A percentile compares a stretch with the other conserved stretches of the same genome.
Conservation (phyloP, 1,139 yeast species). For the Nakaseomyces sp. region DNA sequence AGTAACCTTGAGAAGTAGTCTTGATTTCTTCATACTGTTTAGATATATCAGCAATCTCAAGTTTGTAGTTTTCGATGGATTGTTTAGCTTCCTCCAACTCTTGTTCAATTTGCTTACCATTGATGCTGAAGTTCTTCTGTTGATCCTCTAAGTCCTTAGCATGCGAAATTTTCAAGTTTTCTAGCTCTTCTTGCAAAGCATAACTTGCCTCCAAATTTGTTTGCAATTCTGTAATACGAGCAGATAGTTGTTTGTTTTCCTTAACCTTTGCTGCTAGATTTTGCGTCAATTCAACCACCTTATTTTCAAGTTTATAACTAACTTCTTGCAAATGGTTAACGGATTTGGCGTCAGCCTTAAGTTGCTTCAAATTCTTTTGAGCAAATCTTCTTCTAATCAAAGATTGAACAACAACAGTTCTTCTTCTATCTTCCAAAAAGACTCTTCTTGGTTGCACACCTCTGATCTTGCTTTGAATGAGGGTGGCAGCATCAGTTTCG, state of each 20-base stretch:
- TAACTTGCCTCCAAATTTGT: slow-evolving; percentile 49
- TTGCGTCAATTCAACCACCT: slow-evolving; percentile 90
- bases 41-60: slow-evolving; percentile 54
- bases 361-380: slow-evolving; percentile 47
- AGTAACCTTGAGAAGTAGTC: slow-evolving; percentile 52
- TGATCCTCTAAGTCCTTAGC: slow-evolving; percentile 40
- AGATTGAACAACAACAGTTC: slow-evolving; percentile 68
- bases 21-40: slow-evolving; percentile 57
- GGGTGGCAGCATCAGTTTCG: slow-evolving; percentile 53
- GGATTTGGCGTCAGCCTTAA: slow-evolving; percentile 81
- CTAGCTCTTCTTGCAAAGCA: slow-evolving; percentile 47
- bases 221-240: slow-evolving; percentile 53
- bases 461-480: slow-evolving; percentile 48
- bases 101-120: slow-evolving; percentile 45
- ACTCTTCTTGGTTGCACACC: slow-evolving; percentile 26
- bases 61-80: slow-evolving; percentile 54
- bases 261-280: slow-evolving; percentile 65
- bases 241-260: slow-evolving; percentile 66
- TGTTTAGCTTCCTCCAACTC: slow-evolving; percentile 50
- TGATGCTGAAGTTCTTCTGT: slow-evolving; percentile 42
- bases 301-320: slow-evolving; percentile 85
- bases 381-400: slow-evolving; percentile 73
- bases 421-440: slow-evolving; percentile 30
- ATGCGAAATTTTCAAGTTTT: slow-evolving; percentile 48
- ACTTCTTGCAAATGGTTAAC: slow-evolving; percentile 86